Conservation (phyloP, 768 basidiomycete species). For the Phylloporus rhodoxanthus region DNA sequence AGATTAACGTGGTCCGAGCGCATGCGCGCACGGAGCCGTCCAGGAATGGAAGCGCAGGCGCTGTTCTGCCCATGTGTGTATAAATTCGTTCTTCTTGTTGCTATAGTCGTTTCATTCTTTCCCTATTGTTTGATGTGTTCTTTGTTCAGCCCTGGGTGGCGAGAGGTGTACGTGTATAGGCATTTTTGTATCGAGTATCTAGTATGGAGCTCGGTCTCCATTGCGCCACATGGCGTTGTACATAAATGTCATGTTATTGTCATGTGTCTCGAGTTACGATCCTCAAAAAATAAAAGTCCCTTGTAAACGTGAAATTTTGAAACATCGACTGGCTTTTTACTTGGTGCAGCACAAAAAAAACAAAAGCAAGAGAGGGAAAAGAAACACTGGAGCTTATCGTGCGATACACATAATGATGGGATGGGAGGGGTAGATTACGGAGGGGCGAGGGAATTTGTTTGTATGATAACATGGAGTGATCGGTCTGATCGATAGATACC, state of each 20-base stretch:
- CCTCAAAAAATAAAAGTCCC: background rate
- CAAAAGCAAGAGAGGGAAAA: background rate
- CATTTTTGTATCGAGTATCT: background rate
- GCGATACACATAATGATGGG: background rate
- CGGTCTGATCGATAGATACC: conserved; percentile 8
- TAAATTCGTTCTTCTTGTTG: background rate
- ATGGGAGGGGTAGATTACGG: background rate
- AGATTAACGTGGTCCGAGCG: background rate
- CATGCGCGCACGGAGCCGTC: background rate
- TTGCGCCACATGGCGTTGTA: background rate
- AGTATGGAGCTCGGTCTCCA: background rate
- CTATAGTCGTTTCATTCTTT: background rate
- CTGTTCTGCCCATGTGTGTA: background rate
- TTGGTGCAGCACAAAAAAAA: background rate
- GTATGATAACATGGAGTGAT: background rate
- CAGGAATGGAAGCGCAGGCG: background rate
- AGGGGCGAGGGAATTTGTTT: background rate
- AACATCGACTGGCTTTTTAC: background rate
- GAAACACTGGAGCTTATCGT: background rate
- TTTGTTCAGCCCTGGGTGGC: background rate
- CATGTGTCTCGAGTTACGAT: background rate
- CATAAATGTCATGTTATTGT: background rate
- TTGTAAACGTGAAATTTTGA: background rate
- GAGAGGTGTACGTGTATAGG: background rate
- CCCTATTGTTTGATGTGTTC: background rate